These are phyloP conservation scores for Danielozyma ontarioensis DNA, from an alignment of 805 yeast species.

Conservation along the genomic window DNA sequence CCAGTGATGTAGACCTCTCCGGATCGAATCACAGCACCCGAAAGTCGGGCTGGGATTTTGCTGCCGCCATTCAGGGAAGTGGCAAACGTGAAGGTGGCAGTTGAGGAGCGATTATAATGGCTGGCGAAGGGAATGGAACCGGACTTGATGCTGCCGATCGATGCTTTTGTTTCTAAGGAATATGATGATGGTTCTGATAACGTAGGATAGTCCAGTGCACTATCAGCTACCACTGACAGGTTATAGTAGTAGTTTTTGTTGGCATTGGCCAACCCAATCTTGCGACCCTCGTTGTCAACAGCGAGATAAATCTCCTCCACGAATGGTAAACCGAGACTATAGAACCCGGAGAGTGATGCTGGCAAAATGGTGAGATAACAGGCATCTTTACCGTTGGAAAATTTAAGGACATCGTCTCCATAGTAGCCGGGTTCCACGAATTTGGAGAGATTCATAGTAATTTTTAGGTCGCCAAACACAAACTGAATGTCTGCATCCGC, in stretches of 20 bases:
- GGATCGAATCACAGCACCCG: slow-evolving; percentile 19
- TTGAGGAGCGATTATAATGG: neutral
- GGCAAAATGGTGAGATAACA: slow-evolving; percentile 54
- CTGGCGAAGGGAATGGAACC: slow-evolving; percentile 50
- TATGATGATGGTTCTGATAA: slow-evolving; percentile 1
- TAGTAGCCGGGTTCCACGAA: slow-evolving; percentile 38
- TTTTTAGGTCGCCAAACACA: slow-evolving; percentile 45
- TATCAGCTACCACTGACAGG: slow-evolving; percentile 2
- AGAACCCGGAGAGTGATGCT: slow-evolving; percentile 41
- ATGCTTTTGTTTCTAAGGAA: slow-evolving; percentile 9
- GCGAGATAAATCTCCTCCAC: slow-evolving; percentile 51
- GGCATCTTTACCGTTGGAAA: slow-evolving; percentile 51
- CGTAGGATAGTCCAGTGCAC: neutral
- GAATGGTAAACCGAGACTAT: slow-evolving; percentile 56
- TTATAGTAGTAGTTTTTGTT: slow-evolving; percentile 11
- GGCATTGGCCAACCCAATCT: slow-evolving; percentile 54
- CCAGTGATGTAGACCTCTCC: slow-evolving; percentile 26
- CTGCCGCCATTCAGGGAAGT: neutral
- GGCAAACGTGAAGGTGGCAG: neutral
- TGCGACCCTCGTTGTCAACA: slow-evolving; percentile 54
- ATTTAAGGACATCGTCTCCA: slow-evolving; percentile 34
- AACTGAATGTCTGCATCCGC: slow-evolving; percentile 49
- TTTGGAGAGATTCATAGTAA: slow-evolving; percentile 46
- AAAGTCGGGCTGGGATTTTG: slow-evolving; percentile 21
- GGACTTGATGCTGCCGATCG: slow-evolving; percentile 26